Evolutionary conservation across 306 rosid genomes (phyloP).

Genomic region (Begonia loranthoides): DNA sequence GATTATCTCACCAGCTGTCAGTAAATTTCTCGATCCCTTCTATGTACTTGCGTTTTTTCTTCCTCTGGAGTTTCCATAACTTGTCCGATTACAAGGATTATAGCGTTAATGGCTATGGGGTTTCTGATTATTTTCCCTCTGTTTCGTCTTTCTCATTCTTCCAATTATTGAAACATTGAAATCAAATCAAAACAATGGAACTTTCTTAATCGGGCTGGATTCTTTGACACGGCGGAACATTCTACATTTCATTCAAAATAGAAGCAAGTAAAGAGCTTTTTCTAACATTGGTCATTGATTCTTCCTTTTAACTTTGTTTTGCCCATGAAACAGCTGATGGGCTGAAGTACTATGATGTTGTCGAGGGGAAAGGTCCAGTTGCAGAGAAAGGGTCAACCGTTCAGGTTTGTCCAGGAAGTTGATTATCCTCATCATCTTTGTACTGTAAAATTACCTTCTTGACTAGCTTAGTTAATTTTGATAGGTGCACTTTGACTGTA

Average conservation of each 20-base stretch:
- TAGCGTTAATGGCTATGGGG: not conserved
- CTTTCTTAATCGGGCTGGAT: no score
- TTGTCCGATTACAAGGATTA: not conserved
- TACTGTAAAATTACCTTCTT: not conserved
- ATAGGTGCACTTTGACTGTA: constrained; percentile 90
- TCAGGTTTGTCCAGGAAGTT: constrained; percentile 27
- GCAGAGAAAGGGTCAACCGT: constrained; percentile 75
- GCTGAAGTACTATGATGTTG: constrained; percentile 70
- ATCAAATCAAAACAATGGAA: no score
- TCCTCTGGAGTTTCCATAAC: not conserved
- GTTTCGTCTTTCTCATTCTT: no score
- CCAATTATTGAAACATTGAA: no score
- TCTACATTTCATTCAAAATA: no score
- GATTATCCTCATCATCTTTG: not conserved
- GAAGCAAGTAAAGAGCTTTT: no score
- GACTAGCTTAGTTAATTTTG: not conserved
- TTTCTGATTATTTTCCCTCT: no score
- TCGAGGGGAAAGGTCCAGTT: constrained; percentile 63
- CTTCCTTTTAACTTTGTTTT: no score
- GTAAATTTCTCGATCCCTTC: constrained; percentile 5
- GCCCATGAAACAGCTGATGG: constrained; percentile 47
- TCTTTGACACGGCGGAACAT: no score
- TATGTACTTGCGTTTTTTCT: not conserved
- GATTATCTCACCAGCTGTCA: constrained; percentile 51
- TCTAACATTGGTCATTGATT: no score